A percentile compares a stretch with the other conserved stretches of the same genome.
These are phyloP conservation scores for Eragrostis curvula DNA, from an alignment of 176 grass and related monocot genomes.

Conservation along the genomic window DNA sequence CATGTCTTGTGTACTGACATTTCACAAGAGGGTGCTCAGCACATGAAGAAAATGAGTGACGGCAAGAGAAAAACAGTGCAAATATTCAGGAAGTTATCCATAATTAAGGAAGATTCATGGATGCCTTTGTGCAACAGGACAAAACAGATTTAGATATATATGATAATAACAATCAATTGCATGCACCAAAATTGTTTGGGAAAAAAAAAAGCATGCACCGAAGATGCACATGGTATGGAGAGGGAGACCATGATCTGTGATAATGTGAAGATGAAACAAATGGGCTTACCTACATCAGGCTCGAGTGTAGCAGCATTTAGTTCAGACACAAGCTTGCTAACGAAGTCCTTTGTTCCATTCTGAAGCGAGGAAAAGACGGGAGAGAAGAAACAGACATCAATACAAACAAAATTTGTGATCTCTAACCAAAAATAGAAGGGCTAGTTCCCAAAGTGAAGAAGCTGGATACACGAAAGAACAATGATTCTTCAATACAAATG, in stretches of 20 bases:
- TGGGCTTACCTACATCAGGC: slow-evolving; percentile 88
- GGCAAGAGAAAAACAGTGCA: neutral
- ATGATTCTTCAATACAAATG: neutral
- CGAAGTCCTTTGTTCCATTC: slow-evolving; percentile 92
- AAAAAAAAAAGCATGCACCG: neutral
- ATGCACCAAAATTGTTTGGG: neutral
- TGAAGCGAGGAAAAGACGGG: slow-evolving; percentile 42
- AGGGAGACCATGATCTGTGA: neutral
- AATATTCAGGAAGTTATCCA: neutral
- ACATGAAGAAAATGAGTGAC: slow-evolving; percentile 29
- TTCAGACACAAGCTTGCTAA: slow-evolving; percentile 93
- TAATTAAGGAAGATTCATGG: neutral
- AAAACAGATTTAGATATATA: neutral
- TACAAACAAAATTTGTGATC: neutral
- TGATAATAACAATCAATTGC: neutral
- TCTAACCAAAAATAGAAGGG: neutral
- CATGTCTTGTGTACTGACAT: neutral
- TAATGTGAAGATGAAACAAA: slow-evolving; percentile 6
- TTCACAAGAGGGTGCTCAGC: neutral
- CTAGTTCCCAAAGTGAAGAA: slow-evolving; percentile 1
- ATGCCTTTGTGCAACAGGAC: neutral
- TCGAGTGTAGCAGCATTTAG: slow-evolving; percentile 92
- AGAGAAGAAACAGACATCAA: slow-evolving; percentile 14
- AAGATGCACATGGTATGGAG: neutral
- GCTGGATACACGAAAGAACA: neutral